phyloP scores from a whole-genome alignment of 441 rosid species.

The Kokia cookei region DNA sequence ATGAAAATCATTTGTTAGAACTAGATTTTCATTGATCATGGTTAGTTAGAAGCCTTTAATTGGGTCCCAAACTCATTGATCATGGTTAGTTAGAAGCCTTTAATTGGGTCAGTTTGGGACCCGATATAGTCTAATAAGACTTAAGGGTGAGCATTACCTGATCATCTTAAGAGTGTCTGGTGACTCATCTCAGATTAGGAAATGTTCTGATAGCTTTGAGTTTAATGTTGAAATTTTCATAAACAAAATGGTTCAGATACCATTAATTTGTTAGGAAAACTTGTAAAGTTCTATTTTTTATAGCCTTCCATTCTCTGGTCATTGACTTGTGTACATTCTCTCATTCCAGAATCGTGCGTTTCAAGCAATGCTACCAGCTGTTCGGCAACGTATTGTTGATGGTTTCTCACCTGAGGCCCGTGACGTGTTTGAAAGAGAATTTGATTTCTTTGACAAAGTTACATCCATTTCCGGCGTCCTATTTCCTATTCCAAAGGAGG shows the following conservation, averaged over 20 bases:
- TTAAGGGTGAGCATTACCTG: background rate
- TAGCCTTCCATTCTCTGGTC: background rate
- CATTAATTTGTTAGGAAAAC: background rate
- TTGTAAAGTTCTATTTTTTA: background rate
- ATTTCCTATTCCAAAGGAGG: slow-evolving; percentile 81
- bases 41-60: background rate
- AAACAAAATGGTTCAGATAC: background rate
- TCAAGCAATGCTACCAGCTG: slow-evolving; percentile 71
- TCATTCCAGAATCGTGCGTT: slow-evolving; percentile 64
- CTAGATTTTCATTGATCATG: background rate
- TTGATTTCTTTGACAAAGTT: slow-evolving; percentile 90
- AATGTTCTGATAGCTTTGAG: background rate
- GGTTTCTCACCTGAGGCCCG: slow-evolving; percentile 76
- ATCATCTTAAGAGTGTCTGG: background rate
- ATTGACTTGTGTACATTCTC: slow-evolving; percentile 13
- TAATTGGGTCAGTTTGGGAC: background rate
- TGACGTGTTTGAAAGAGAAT: slow-evolving; percentile 80
- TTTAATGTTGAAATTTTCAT: background rate
- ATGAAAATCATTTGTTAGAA: background rate
- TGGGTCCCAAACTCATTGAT: background rate
- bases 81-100: background rate
- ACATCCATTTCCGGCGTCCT: slow-evolving; percentile 88
- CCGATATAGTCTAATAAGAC: background rate
- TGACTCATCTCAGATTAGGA: background rate
- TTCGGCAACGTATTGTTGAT: slow-evolving; percentile 80